phyloP scores from a whole-genome alignment of 768 basidiomycete species.

The Rhodocollybia butyracea region DNA sequence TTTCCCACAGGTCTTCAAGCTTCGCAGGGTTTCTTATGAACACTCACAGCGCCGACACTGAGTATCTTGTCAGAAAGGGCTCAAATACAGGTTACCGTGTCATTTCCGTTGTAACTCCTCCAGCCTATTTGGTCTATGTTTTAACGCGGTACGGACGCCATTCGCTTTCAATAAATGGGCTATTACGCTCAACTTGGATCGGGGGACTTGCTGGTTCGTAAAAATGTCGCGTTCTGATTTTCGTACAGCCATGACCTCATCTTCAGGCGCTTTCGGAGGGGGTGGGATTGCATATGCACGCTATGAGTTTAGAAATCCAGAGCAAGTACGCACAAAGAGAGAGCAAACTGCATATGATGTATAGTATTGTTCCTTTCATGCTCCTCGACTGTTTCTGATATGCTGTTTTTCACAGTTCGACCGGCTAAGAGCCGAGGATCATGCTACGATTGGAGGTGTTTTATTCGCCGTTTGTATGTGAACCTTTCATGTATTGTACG shows the following conservation, averaged over 20 bases:
- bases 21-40: not conserved
- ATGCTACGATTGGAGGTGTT: slow-evolving; percentile 70
- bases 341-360: slow-evolving; percentile 60
- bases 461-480: slow-evolving; percentile 56
- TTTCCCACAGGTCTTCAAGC: not conserved
- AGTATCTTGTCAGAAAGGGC: slow-evolving; percentile 58
- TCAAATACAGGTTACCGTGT: slow-evolving; percentile 58
- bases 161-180: slow-evolving; percentile 55
- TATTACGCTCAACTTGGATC: slow-evolving; percentile 72
- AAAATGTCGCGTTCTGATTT: not conserved
- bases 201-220: slow-evolving; percentile 58
- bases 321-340: slow-evolving; percentile 45
- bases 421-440: slow-evolving; percentile 64
- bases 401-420: slow-evolving; percentile 37
- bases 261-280: slow-evolving; percentile 44
- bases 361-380: slow-evolving; percentile 13
- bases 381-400: not conserved
- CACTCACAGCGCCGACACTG: slow-evolving; percentile 53
- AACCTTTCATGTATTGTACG: too few species aligned
- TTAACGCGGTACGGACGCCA: slow-evolving; percentile 52
- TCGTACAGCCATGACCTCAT: not conserved
- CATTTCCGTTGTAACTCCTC: slow-evolving; percentile 60
- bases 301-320: slow-evolving; percentile 50
- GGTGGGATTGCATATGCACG: slow-evolving; percentile 62
- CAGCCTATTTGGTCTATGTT: slow-evolving; percentile 52